These are phyloP conservation scores for Phytopythium aichiense DNA, from an alignment of 352 stramenopile species.

Conservation along the genomic window DNA sequence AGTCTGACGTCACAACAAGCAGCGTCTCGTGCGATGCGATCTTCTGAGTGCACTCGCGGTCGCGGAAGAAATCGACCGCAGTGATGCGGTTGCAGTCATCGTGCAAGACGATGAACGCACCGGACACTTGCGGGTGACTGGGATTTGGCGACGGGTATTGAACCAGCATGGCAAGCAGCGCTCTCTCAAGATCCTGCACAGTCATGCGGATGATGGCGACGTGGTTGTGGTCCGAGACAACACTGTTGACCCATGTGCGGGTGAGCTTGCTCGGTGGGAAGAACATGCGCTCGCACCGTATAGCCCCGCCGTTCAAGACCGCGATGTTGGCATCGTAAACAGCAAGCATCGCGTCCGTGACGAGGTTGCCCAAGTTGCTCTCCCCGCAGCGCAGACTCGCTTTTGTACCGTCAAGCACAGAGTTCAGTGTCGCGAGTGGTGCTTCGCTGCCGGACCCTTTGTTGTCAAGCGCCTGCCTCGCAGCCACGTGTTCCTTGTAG, in stretches of 20 bases:
- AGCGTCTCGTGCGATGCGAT: not conserved
- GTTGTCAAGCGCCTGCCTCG: not conserved
- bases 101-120: not conserved
- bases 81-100: not conserved
- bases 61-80: conserved; percentile 1
- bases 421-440: not conserved
- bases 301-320: not conserved
- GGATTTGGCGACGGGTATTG: not conserved
- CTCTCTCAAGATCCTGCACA: not conserved
- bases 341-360: not conserved
- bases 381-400: not conserved
- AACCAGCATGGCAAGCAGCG: not conserved
- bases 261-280: not conserved
- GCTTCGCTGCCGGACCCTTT: too few relatives aligned
- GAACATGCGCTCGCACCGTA: not conserved
- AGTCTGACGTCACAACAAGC: not conserved
- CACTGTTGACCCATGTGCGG: not conserved
- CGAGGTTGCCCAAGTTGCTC: not conserved
- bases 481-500: not conserved
- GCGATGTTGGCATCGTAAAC: not conserved
- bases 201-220: not conserved
- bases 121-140: conserved; percentile 1
- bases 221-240: not conserved
- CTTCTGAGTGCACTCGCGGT: conserved; percentile 4
- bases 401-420: not conserved